Base-by-base conservation (phyloP, 306 rosid genomes). In the Cucumis hystrix region DNA sequence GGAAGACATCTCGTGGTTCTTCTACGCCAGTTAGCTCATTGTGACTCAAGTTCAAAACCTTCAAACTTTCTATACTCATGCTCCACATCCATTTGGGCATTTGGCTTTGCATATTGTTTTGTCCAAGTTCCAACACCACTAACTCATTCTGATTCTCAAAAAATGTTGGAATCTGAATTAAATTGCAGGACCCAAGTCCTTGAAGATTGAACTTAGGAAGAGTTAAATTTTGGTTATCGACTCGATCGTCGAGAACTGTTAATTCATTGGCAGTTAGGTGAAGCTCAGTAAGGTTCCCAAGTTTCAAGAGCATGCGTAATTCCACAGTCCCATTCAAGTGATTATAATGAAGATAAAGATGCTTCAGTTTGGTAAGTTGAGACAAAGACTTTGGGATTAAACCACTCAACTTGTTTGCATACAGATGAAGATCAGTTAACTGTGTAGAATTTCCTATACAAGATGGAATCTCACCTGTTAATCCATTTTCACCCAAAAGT, bases 61-160 rank as follows among this genome's bases (percentile, higher is more conserved):
- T 0, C 75, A 80, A 35, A 10, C 75, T 77, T 57, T 84, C 78
- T 18, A 18, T 10, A 25, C 76, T 60, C 58, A 67, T 21, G 40
- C 56, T 78, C 84, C 77, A 75, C 39, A 78, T 11, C 85, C 81
- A 59, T 47, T 54, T 83, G 16, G 88, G 90, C 18, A 87, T 8
- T 56, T 43, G 82, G n/a, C 96, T 87, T 0, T 47, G 79, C 2
- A 88, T 23, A 56, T 55, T 51, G 82, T 82, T 85, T 3, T 12
- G 14, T 49, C 75, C 14, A 55, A 76, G 80, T 69, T 85, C 1
- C 54, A 80, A 73, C 17, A 4, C 6, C 35, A 0, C 11, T 40
- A 80, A 13, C 23, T 4, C 28, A 0, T 73, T n/a, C 66, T 71
- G 61, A 71, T 80, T 52, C 2, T 40, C 63, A 1, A 89, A 67